Evolutionary conservation across 2,329 filamentous ascomycete genomes (phyloP), one percentile per base, ranked within the genome.

Genomic region (Hymenoscyphus scutula): DNA sequence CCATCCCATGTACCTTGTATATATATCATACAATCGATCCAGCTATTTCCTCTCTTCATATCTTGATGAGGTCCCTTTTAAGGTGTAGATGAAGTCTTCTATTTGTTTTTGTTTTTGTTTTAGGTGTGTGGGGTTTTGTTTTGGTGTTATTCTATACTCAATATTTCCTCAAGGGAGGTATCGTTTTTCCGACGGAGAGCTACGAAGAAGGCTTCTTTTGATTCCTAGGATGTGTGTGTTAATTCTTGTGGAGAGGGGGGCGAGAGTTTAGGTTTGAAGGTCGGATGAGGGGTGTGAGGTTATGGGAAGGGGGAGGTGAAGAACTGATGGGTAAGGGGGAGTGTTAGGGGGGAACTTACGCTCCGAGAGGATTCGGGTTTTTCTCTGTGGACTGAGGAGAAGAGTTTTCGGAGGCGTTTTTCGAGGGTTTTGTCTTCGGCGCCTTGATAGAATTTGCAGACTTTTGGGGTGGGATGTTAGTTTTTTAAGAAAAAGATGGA

Each of bases 371-470:
- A 90, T 61, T 96, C 90, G 0, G 96, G 95, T 76, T 99, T 99
- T 75, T 96, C 90, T 64, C 93, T 83, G 71, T 89, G 82, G 1
- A 99, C 95, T 69, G 85, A 90, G 19, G 80, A 78, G 74, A 99
- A 99, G 70, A 97, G 78, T 56, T 82, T 85, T 74, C 85, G 91
- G 48, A 99, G 80, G 69, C 85, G 85, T 65, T 77, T 81, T 78
- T 97, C 92, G 11, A 99, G 77, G 1, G 79, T 80, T 76, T 90
- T 93, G 72, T 98, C 94, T 75, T 97, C 93, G 5, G 82, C 76
- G 3, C 95, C 95, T 75, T 96, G 91, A 76, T 98, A 99, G 77
- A 96, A 99, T 76, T 99, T 99, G 83, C 94, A 97, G 53, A 99
- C 84, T 62, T 15, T 27, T n/a, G 15, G 19, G 11, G 19, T 15